A percentile compares a stretch with the other conserved stretches of the same genome.
Conservation (phyloP, 108 stramenopile species). For the Schizochytrium sp. region DNA sequence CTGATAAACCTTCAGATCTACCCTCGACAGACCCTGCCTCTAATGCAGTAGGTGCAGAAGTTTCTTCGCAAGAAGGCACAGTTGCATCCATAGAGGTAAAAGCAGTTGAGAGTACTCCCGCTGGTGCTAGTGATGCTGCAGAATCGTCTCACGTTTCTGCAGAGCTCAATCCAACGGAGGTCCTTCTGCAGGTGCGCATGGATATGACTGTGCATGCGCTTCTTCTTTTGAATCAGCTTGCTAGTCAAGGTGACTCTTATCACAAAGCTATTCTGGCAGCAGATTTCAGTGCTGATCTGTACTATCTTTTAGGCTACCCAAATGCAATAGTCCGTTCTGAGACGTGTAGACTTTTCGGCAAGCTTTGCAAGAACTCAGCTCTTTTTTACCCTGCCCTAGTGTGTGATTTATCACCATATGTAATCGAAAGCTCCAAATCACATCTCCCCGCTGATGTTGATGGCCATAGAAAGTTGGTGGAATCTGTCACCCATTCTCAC, state of each 20-base stretch:
- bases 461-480: neutral
- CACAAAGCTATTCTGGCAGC: neutral
- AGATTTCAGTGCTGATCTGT: neutral
- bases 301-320: slow-evolving; percentile 63
- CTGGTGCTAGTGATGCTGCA: no score
- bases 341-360: slow-evolving; percentile 76
- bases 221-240: slow-evolving; percentile 61
- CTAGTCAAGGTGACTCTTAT: slow-evolving; percentile 61
- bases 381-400: slow-evolving; percentile 66
- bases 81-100: no score
- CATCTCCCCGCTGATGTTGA: slow-evolving; percentile 22
- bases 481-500: neutral
- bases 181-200: slow-evolving; percentile 28
- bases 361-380: slow-evolving; percentile 74
- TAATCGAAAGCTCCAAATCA: neutral
- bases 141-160: no score
- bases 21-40: no score
- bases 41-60: no score
- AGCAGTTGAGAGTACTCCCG: no score
- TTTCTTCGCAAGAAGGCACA: no score
- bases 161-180: neutral
- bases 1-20: no score
- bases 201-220: slow-evolving; percentile 54
- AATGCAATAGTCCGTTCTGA: slow-evolving; percentile 69
- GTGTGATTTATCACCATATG: neutral